Base-by-base conservation (phyloP, 257 asterid genomes). In the Nicotiana undulata region DNA sequence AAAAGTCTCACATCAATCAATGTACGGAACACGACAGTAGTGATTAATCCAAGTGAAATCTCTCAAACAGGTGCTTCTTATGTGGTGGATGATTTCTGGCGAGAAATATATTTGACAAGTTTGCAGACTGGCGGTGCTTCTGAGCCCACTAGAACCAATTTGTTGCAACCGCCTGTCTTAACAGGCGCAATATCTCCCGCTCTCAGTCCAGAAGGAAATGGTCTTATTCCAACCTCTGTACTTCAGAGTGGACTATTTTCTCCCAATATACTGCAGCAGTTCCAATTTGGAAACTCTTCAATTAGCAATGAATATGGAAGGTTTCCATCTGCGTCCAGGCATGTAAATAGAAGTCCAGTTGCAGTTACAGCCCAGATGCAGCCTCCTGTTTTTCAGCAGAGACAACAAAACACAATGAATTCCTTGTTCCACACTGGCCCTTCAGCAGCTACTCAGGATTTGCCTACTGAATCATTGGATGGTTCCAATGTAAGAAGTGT, bases 301-400 rank as follows among this genome's bases (percentile, higher is more conserved):
- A 15, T 79, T 40, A 68, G 74, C 77, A 83, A 79, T n/a, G 94
- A 89, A 64, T 90, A 85, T 63, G 95, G 93, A 63, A 85, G 88
- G 84, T 79, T 72, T 53, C 86, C 86, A 32, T 75, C 88, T 44
- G 12, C 83, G 29, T 76, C 87, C 75, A 85, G 84, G 68, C 83
- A 88, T 72, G 88, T 87, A 82, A 85, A 81, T 79, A 84, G 92
- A 86, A 81, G 85, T n/a, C 91, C 93, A 17, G 60, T 9, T 67
- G 91, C 92, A 32, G 86, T 89, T 86, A 93, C 93, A 16, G 93
- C 87, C 17, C 94, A 88, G 85, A 28, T 82, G 65, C 83, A 89
- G 10, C 32, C 85, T 76, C 75, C 88, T 34, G 75, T 72, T 61
- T 85, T 68, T 77, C 91, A 84, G 49, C 87, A 84, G 81, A 85